Evolutionary conservation across 2,329 filamentous ascomycete species (phyloP), one percentile per base, ranked within the genome.

Genomic region (Diaporthe helianthi): DNA sequence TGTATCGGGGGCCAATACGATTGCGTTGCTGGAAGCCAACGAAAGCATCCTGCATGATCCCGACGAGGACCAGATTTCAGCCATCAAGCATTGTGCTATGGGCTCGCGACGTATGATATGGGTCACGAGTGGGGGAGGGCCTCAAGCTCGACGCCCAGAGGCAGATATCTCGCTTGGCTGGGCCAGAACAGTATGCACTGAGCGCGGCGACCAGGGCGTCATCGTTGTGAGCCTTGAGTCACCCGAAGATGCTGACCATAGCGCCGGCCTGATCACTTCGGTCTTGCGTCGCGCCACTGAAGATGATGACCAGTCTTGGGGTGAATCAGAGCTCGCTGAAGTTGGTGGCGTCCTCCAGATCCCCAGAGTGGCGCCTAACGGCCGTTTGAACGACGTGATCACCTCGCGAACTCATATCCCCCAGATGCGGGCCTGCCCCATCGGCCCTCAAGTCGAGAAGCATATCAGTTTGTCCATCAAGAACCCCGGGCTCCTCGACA

Each of bases 121-220:
- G 68, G 63, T 70, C 54, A 70, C 68, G 1, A 55, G 54, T 22
- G 68, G 68, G 22, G 68, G 66, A 15, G 68, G 58, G 1, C 58
- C 58, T 24, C 29, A 26, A 17, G 38, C 58, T 24, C 41, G 22
- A 31, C 29, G 61, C 38, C 68, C 64, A 29, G 68, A 70, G 53
- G 66, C 61, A 31, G 66, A 70, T n/a, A 67, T 70, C 54, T 41
- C 61, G 19, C 52, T 67, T 17, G 68, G 68, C n/a, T 58, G 67
- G 19, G 68, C 29, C n/a, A 65, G 68, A 49, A 65, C 66, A 12
- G 49, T 67, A 5, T 65, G 68, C 13, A 51, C 55, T n/a, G 68
- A 70, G 38, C 66, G 61, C 19, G 38, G 61, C 10, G 68, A 58
- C 64, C 66, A 60, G 31, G 49, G 64, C n/a, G 60, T 70, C 38